Evolutionary conservation across 192 early-diverging fungal genomes (phyloP).

Genomic region (Rhizoclosmatium globosum): DNA sequence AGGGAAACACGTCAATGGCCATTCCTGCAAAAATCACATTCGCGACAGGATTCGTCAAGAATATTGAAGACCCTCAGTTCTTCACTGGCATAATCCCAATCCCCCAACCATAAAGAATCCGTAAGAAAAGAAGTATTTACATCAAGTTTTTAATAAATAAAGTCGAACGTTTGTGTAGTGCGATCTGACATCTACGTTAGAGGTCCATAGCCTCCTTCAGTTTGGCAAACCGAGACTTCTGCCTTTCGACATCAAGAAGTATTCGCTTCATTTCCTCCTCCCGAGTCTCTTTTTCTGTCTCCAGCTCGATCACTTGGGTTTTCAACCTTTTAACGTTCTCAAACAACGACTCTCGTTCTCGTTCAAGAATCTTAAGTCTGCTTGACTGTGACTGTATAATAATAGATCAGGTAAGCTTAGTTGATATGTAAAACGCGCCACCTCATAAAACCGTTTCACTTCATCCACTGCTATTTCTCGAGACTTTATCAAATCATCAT

Average conservation of each 20-base stretch:
- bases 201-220: constrained; percentile 34
- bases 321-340: constrained; percentile 39
- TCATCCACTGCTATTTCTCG: constrained; percentile 35
- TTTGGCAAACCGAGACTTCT: constrained; percentile 37
- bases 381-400: constrained; percentile 34
- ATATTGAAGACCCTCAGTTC: constrained; percentile 44
- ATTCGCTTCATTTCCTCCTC: constrained; percentile 48
- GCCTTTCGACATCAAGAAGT: constrained; percentile 39
- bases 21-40: constrained; percentile 56
- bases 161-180: background rate
- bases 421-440: background rate
- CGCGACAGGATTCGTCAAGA: constrained; percentile 46
- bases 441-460: constrained; percentile 41
- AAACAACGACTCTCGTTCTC: constrained; percentile 48
- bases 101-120: constrained; percentile 20
- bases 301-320: constrained; percentile 28
- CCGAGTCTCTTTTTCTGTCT: constrained; percentile 25
- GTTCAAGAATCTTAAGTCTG: constrained; percentile 45
- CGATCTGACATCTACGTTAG: background rate
- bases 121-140: background rate
- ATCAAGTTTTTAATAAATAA: background rate
- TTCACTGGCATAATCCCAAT: constrained; percentile 33
- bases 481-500: constrained; percentile 31
- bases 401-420: background rate
- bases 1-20: constrained; percentile 44